Conservation (phyloP, 306 rosid genomes). For the Mimosa bimucronata region DNA sequence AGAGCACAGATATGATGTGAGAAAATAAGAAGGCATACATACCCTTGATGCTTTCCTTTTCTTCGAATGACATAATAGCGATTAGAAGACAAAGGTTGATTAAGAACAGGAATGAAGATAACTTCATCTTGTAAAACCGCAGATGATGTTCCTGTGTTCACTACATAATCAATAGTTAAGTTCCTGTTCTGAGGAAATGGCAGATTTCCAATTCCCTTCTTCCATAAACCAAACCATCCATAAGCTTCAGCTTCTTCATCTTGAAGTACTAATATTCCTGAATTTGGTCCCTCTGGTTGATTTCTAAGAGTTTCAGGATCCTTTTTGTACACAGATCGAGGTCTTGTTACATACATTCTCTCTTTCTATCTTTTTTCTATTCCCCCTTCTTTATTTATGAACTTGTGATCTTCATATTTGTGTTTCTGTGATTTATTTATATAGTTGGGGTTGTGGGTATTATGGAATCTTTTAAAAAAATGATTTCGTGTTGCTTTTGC, state of each 20-base stretch:
- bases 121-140: slow-evolving; percentile 43
- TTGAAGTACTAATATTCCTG: not conserved
- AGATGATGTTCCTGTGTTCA: not conserved
- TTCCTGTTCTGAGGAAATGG: slow-evolving; percentile 23
- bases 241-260: slow-evolving; percentile 9
- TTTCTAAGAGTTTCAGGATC: not conserved
- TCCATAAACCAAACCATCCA: not conserved
- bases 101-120: slow-evolving; percentile 63
- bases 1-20: too few species aligned
- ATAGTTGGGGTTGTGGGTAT: not conserved
- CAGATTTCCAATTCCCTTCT: not conserved
- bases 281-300: not conserved
- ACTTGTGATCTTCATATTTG: not conserved
- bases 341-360: not conserved
- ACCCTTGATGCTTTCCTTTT: slow-evolving; percentile 40
- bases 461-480: not conserved
- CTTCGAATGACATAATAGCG: slow-evolving; percentile 55
- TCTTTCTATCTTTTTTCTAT: not conserved
- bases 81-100: slow-evolving; percentile 60
- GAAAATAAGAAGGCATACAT: not conserved
- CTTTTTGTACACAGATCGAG: not conserved
- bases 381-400: not conserved
- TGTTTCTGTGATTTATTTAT: not conserved
- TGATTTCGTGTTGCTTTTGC: not conserved
- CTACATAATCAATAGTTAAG: not conserved